Percentiles rank a stretch among this genome's conserved stretches.
phyloP scores from a whole-genome alignment of 768 basidiomycete genomes.

The Phylloporus rhodoxanthus region DNA sequence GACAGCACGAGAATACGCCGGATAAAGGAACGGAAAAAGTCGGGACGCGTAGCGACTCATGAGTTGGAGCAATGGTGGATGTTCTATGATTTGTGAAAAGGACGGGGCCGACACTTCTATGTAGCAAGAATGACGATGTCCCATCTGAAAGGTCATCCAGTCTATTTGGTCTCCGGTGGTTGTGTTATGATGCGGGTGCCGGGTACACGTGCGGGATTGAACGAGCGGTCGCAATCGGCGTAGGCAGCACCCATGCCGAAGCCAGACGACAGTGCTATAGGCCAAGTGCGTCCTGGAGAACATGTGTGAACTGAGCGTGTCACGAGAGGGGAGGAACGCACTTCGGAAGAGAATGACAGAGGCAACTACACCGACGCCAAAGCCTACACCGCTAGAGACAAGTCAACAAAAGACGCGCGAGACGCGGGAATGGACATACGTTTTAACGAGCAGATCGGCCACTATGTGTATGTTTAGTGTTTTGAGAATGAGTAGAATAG shows the following conservation, averaged over 20 bases:
- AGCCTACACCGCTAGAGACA: constrained; percentile 68
- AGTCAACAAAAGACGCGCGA: constrained; percentile 5
- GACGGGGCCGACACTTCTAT: constrained; percentile 32
- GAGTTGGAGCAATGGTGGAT: constrained; percentile 5
- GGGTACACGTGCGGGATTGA: constrained; percentile 85
- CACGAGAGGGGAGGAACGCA: constrained; percentile 39
- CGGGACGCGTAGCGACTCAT: constrained; percentile 11
- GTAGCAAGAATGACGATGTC: neutral
- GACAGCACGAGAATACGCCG: constrained; percentile 7
- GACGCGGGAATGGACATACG: constrained; percentile 42
- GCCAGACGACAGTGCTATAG: constrained; percentile 78
- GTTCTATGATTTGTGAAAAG: constrained; percentile 9
- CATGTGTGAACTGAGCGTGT: constrained; percentile 2
- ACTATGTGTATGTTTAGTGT: constrained; percentile 33
- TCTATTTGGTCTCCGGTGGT: constrained; percentile 23
- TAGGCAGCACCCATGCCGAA: constrained; percentile 86
- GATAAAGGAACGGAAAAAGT: constrained; percentile 13
- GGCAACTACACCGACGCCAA: constrained; percentile 81
- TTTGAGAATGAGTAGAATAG: constrained; percentile 15
- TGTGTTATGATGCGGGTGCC: constrained; percentile 68
- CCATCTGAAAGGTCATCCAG: neutral
- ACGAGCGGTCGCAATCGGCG: constrained; percentile 88
- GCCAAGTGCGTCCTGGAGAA: constrained; percentile 80
- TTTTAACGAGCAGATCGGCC: constrained; percentile 81
- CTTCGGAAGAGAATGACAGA: constrained; percentile 90